Evolutionary conservation across 441 rosid genomes (phyloP).

Genomic region (Eruca vesicaria): DNA sequence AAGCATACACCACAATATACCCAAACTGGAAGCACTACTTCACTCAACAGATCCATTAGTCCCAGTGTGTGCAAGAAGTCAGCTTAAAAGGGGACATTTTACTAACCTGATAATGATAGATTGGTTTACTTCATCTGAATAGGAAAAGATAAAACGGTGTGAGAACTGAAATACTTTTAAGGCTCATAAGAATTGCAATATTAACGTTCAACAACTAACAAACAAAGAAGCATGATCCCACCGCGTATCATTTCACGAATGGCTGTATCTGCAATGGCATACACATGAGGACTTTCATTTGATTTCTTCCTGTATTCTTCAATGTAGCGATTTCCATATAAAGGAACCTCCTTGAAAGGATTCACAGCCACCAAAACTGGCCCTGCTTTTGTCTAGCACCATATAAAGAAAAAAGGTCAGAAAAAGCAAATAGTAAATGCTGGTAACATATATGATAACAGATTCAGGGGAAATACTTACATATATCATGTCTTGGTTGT

Average conservation of each 20-base stretch:
- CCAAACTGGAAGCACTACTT: conserved; percentile 8
- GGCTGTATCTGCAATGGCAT: conserved; percentile 95
- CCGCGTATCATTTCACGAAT: conserved; percentile 98
- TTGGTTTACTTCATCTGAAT: conserved; percentile 98
- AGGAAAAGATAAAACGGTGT: conserved; percentile 33
- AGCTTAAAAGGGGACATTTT: neutral
- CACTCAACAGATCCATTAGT: conserved; percentile 1
- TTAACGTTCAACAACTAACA: neutral
- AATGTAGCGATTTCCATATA: conserved; percentile 75
- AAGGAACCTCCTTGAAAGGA: conserved; percentile 90
- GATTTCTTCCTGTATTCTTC: conserved; percentile 85
- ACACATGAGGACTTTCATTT: conserved; percentile 87
- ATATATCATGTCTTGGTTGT: conserved; percentile 85
- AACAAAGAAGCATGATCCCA: conserved; percentile 33
- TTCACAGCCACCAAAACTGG: conserved; percentile 96
- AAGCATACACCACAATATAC: conserved; percentile 14
- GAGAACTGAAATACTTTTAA: conserved; percentile 16
- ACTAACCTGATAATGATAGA: conserved; percentile 98
- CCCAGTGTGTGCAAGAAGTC: neutral
- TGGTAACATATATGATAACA: neutral
- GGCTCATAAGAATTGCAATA: conserved; percentile 1
- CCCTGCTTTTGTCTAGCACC: conserved; percentile 93
- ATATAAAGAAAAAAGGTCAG: conserved; percentile 13
- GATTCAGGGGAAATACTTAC: conserved; percentile 53
- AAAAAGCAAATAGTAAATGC: neutral